These are phyloP conservation scores for Hyaloscypha hepaticicola DNA, from an alignment of 495 filamentous ascomycete genomes.

Conservation along the genomic window DNA sequence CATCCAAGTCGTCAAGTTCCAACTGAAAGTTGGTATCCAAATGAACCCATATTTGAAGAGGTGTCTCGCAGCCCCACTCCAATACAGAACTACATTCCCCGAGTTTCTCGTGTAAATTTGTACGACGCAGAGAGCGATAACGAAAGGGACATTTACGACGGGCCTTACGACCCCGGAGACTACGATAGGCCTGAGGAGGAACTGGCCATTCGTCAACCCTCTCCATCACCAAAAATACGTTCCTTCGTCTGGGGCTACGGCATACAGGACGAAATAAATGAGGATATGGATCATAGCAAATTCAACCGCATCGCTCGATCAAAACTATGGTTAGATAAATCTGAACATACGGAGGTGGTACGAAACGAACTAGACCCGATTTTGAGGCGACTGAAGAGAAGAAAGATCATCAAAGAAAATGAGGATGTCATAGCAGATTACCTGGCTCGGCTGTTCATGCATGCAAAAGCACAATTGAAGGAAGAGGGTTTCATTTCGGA, in stretches of 20 bases:
- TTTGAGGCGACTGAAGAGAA: constrained; percentile 5
- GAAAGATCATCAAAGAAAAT: constrained; percentile 2
- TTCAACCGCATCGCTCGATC: constrained; percentile 16
- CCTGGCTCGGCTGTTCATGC: constrained; percentile 26
- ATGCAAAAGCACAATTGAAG: constrained; percentile 28
- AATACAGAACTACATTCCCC: not conserved
- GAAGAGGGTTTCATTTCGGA: not conserved
- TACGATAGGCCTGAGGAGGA: too few relatives aligned
- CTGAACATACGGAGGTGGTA: not conserved
- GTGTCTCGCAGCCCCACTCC: not conserved
- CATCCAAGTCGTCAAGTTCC: constrained; percentile 9
- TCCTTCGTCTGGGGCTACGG: constrained; percentile 16
- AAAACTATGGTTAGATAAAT: constrained; percentile 15
- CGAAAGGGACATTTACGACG: not conserved
- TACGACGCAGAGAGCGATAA: not conserved
- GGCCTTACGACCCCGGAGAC: not conserved
- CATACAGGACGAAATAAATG: constrained; percentile 1
- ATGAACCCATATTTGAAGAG: constrained; percentile 6
- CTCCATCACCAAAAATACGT: not conserved
- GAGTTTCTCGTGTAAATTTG: not conserved
- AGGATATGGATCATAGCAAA: constrained; percentile 10
- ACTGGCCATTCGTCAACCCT: not conserved
- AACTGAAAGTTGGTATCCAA: constrained; percentile 18
- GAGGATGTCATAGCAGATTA: constrained; percentile 32
- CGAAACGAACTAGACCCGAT: not conserved